A percentile compares a stretch with the other conserved stretches of the same genome.
Evolutionary conservation across 257 asterid species (phyloP).

Genomic region (Solanum ossicruentum): DNA sequence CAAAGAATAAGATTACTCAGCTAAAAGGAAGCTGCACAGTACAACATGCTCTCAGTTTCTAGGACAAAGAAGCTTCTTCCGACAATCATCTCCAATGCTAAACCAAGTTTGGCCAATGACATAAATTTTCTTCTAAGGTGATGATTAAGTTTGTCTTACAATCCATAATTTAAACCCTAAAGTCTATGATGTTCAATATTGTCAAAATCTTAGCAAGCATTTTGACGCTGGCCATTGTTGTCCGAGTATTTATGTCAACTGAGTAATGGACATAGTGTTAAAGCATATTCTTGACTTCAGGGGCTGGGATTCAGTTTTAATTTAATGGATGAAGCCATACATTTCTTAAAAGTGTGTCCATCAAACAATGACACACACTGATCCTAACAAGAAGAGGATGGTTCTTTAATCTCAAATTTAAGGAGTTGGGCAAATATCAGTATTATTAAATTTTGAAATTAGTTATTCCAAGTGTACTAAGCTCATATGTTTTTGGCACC

Average conservation of each 20-base stretch:
- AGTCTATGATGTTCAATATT: background rate
- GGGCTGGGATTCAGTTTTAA: background rate
- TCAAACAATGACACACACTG: background rate
- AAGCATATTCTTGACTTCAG: background rate
- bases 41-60: background rate
- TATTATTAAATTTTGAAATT: background rate
- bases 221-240: background rate
- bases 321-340: background rate
- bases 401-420: background rate
- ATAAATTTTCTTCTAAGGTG: background rate
- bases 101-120: background rate
- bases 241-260: background rate
- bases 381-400: background rate
- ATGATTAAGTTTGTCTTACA: background rate
- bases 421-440: background rate
- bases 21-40: background rate
- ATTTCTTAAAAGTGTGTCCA: background rate
- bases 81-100: background rate
- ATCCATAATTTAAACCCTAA: background rate
- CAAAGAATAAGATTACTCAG: background rate
- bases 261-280: background rate
- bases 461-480: background rate
- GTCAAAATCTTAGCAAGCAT: background rate
- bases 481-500: background rate
- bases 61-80: background rate